phyloP scores from a whole-genome alignment of 2,329 filamentous ascomycete genomes.

The Cladophialophora carrionii region DNA sequence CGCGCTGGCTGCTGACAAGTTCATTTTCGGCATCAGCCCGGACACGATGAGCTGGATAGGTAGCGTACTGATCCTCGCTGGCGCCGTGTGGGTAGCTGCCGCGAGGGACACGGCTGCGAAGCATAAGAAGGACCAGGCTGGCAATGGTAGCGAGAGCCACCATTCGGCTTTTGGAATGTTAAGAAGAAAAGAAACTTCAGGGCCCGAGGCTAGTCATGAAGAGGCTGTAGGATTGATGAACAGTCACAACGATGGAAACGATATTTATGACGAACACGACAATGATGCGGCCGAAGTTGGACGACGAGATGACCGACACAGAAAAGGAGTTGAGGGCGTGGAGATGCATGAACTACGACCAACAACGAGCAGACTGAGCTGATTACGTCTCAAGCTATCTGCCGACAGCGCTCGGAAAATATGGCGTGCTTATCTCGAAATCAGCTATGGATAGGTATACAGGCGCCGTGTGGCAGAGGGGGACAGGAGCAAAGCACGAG shows the following conservation, averaged over 20 bases:
- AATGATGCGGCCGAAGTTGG: background rate
- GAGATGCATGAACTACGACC: constrained; percentile 12
- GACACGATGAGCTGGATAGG: constrained; percentile 62
- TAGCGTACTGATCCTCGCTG: constrained; percentile 65
- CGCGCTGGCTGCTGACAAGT: constrained; percentile 65
- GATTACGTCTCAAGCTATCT: background rate
- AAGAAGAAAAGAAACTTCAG: constrained; percentile 7
- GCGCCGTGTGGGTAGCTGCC: constrained; percentile 67
- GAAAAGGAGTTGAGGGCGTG: constrained; percentile 7
- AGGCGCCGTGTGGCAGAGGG: background rate
- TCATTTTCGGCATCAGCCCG: constrained; percentile 65
- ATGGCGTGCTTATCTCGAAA: background rate
- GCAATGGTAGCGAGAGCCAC: constrained; percentile 11
- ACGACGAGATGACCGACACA: constrained; percentile 8
- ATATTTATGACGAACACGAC: constrained; percentile 10
- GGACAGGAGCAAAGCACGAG: background rate
- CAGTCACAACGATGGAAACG: constrained; percentile 21
- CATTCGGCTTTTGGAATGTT: constrained; percentile 15
- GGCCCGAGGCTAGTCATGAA: constrained; percentile 6
- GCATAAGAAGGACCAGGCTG: constrained; percentile 32
- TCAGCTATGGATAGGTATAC: background rate
- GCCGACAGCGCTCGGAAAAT: background rate
- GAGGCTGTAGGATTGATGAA: constrained; percentile 27
- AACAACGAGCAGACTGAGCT: background rate
- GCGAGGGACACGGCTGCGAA: constrained; percentile 48